Base-by-base conservation (phyloP, 768 basidiomycete genomes). In the Glaciozyma martinii region DNA sequence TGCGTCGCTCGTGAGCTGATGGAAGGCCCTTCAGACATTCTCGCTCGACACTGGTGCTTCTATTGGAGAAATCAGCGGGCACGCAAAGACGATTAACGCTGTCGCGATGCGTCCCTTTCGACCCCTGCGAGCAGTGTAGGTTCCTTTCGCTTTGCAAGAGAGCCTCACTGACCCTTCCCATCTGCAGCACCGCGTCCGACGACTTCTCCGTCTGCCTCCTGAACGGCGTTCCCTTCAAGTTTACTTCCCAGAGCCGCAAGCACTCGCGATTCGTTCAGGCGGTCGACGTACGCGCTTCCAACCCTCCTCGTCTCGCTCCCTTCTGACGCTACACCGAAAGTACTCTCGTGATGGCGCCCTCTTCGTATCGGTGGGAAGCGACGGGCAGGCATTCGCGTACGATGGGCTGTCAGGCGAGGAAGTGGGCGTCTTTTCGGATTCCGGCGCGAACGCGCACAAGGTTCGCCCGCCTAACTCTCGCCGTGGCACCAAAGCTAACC, bases 231-330 rank as follows among this genome's bases (percentile, higher is more conserved):
- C 94, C 94, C 0, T 98, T 85, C 82, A 95, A 92, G 76, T 93
- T 86, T 70, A 27, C 59, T 49, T 55, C 60, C 19, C 59, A 56
- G 16, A 58, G 59, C 3, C 40, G 60, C 76, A 87, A 86, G 3
- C 94, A 98, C 76, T 86, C 85, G 12, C 90, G 87, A 74, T 97
- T 93, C 73, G 88, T 97, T 21, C 89, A 94, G 76, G 90, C 95
- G 61, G 82, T 97, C 53, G 83, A 84, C 60, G 55, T 56, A 16
- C 54, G 55, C 32, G 18, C 53, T 42, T 30, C 55, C n/a, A 12
- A 23, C 12, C n/a, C 18, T 56, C 37, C 21, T 23, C 15, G 9
- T 8, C 37, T 40, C 16, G 29, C 23, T 29, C 40, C 37, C 8
- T 12, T 16, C 29, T 15, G 10, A 23, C 6, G 19, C 19, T 30